phyloP scores from a whole-genome alignment of 108 stramenopile species.

The Conticribra guillardii region DNA sequence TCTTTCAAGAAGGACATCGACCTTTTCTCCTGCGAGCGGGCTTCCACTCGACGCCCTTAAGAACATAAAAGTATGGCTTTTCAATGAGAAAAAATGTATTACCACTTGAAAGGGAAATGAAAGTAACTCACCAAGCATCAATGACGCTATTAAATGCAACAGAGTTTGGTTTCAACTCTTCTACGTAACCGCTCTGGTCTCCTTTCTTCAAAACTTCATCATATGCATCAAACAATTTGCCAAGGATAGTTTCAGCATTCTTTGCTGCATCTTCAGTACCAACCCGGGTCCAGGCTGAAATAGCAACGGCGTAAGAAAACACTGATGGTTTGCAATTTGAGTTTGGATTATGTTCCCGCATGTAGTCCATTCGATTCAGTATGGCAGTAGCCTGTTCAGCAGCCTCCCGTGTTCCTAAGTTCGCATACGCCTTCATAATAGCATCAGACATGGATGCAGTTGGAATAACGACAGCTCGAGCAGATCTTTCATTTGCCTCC shows the following conservation, averaged over 20 bases:
- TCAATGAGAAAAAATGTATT: constrained; percentile 30
- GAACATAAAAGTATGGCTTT: constrained; percentile 41
- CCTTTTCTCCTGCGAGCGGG: constrained; percentile 48
- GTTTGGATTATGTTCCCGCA: constrained; percentile 29
- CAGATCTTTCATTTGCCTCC: constrained; percentile 14
- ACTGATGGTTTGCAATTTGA: constrained; percentile 35
- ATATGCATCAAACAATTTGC: constrained; percentile 33
- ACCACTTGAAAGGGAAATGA: not conserved
- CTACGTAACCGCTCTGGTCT: constrained; percentile 16
- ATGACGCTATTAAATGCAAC: constrained; percentile 67
- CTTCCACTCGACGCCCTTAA: constrained; percentile 62
- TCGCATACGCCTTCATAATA: constrained; percentile 39
- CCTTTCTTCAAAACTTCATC: constrained; percentile 37
- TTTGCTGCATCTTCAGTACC: constrained; percentile 20
- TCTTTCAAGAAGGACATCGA: constrained; percentile 49
- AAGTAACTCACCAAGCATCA: constrained; percentile 53
- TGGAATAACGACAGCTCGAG: constrained; percentile 6
- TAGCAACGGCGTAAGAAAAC: constrained; percentile 40
- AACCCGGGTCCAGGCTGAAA: constrained; percentile 51
- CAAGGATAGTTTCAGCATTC: constrained; percentile 55
- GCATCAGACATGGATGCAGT: constrained; percentile 40
- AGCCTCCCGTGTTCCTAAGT: constrained; percentile 47
- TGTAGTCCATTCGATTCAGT: constrained; percentile 61
- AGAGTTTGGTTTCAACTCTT: constrained; percentile 53
- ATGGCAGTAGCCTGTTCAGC: constrained; percentile 66